Base-by-base conservation (phyloP, 2,329 filamentous ascomycete genomes). In the Aspergillus ibericus region DNA sequence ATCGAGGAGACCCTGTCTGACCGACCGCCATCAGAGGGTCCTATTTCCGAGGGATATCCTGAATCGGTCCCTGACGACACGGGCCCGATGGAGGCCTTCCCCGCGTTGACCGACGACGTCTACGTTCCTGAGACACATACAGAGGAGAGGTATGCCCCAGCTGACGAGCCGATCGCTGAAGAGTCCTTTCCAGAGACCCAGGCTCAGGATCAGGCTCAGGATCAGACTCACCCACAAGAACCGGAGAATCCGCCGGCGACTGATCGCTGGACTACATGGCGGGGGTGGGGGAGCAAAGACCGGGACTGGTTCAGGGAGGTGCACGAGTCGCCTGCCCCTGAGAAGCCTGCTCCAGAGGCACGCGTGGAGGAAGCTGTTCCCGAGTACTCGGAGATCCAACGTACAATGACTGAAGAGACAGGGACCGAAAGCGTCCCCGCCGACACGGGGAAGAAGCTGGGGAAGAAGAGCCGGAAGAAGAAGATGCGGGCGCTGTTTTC, bases 391-490 rank as follows among this genome's bases (percentile, higher is more conserved):
- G 51, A 53, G 38, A 42, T 53, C 27, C 51, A 53, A 25, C 51
- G 36, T 6, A 29, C 40, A 2, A 25, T 27, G 25, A 42, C 51
- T 2, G 51, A 53, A 18, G 51, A 53, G 25, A 40, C 34, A 8
- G 51, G 22, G n/a, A 27, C 34, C 5, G 51, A 53, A 18, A 53
- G 16, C 22, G 27, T 27, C 5, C 36, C 51, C 12, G 36, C 40
- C 2, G 36, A 53, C 10, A 34, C 15, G 13, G 51, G 51, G 13
- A 53, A 44, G 51, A 53, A 53, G 25, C 38, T 42, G 51, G 27
- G 40, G 22, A 53, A 53, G 51, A 53, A 53, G 34, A 42, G 40
- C 36, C 51, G 51, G 3, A 53, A 53, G 51, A 53, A 53, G 51
- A 42, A 34, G 36, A 53, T 42, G 38, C 36, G 51, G n/a, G 22